Percentiles rank a stretch among this genome's conserved stretches.
Evolutionary conservation across 2,329 filamentous ascomycete species (phyloP).

Genomic region (Whalleya microplaca): DNA sequence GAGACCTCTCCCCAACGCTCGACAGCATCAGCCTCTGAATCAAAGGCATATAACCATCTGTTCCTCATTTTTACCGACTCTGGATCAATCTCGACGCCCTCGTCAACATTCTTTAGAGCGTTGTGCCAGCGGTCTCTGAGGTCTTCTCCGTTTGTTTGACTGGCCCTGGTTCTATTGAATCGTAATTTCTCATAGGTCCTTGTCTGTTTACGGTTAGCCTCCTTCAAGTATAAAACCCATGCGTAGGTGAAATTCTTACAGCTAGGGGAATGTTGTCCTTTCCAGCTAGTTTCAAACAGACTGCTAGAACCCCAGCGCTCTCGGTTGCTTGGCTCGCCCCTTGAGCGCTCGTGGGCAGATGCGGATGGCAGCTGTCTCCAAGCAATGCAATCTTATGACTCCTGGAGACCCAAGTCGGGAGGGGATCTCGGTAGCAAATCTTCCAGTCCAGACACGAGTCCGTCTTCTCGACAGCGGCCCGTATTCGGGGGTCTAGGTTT

Average conservation of each 20-base stretch:
- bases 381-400: slow-evolving; percentile 54
- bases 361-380: slow-evolving; percentile 58
- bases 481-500: slow-evolving; percentile 49
- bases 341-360: slow-evolving; percentile 57
- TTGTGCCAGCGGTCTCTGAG: slow-evolving; percentile 49
- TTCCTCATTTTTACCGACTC: slow-evolving; percentile 52
- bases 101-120: slow-evolving; percentile 45
- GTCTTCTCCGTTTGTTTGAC: slow-evolving; percentile 49
- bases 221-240: background rate
- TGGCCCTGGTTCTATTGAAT: slow-evolving; percentile 44
- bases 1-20: slow-evolving; percentile 48
- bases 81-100: slow-evolving; percentile 47
- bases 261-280: slow-evolving; percentile 45
- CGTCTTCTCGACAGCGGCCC: slow-evolving; percentile 49
- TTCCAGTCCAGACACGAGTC: slow-evolving; percentile 56
- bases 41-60: slow-evolving; percentile 50
- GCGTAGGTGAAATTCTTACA: slow-evolving; percentile 21
- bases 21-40: slow-evolving; percentile 48
- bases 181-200: slow-evolving; percentile 48
- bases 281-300: slow-evolving; percentile 48
- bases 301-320: slow-evolving; percentile 51
- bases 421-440: slow-evolving; percentile 56
- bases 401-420: slow-evolving; percentile 55
- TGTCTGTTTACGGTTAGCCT: slow-evolving; percentile 33
- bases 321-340: slow-evolving; percentile 59